Conservation (phyloP, 1,139 yeast genomes). For the Diutina pseudorugosa region DNA sequence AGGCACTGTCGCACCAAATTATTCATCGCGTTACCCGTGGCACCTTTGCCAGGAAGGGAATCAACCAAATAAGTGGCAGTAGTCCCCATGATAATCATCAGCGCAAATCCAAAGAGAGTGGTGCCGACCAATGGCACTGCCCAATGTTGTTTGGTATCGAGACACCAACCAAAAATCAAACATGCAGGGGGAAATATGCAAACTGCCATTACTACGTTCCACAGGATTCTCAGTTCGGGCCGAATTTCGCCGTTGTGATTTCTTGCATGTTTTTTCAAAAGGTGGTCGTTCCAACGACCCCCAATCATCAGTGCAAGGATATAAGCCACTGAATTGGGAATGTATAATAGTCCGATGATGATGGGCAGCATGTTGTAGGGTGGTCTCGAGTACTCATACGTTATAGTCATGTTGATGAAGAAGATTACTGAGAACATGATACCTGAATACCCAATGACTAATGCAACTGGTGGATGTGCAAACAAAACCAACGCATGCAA, state of each 20-base stretch:
- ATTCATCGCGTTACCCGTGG: constrained; percentile 79
- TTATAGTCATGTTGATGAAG: constrained; percentile 63
- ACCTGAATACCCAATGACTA: constrained; percentile 54
- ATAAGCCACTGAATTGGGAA: constrained; percentile 76
- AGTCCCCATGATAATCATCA: constrained; percentile 76
- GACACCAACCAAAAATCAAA: constrained; percentile 74
- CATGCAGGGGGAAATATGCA: constrained; percentile 51
- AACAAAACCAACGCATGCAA: constrained; percentile 39
- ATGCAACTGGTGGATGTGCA: constrained; percentile 59
- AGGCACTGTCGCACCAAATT: constrained; percentile 61
- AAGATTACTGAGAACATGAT: constrained; percentile 59
- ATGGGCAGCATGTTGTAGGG: constrained; percentile 65
- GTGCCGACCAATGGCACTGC: constrained; percentile 68
- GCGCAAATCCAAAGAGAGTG: constrained; percentile 68
- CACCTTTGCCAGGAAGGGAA: constrained; percentile 78
- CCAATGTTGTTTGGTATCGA: constrained; percentile 59
- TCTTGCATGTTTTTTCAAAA: constrained; percentile 41
- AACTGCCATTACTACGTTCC: constrained; percentile 60
- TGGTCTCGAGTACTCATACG: constrained; percentile 43
- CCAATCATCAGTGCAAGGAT: constrained; percentile 63
- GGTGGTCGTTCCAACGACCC: constrained; percentile 66
- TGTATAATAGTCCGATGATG: constrained; percentile 63
- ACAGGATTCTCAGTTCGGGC: constrained; percentile 73
- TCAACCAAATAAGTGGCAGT: constrained; percentile 76
- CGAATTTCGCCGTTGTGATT: constrained; percentile 50